These are phyloP conservation scores for Auricularia auricula-judae DNA, from an alignment of 768 basidiomycete genomes.

Conservation along the genomic window DNA sequence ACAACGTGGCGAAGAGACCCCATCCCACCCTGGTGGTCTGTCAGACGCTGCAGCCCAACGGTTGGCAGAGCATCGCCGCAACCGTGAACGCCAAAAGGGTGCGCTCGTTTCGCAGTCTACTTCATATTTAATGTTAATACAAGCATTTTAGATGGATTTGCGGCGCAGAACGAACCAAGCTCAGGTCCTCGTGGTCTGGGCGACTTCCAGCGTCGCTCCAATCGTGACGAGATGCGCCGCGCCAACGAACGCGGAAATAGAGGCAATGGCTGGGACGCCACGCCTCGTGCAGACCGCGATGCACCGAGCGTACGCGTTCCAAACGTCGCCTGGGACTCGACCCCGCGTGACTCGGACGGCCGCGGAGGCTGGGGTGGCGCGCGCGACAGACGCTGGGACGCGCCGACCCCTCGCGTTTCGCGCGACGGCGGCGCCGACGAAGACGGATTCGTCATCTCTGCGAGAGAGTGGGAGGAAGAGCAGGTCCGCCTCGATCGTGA, in stretches of 20 bases:
- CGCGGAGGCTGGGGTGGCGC: constrained; percentile 51
- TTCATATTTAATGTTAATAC: background rate
- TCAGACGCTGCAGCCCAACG: constrained; percentile 59
- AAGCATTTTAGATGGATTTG: constrained; percentile 53
- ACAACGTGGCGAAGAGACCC: constrained; percentile 79
- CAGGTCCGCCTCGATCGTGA: constrained; percentile 85
- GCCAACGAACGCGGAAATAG: constrained; percentile 23
- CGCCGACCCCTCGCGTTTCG: constrained; percentile 63
- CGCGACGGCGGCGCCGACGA: constrained; percentile 62
- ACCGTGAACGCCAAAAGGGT: constrained; percentile 63
- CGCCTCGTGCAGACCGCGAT: constrained; percentile 55
- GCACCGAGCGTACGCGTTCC: constrained; percentile 83
- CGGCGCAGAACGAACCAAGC: constrained; percentile 43
- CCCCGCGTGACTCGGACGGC: constrained; percentile 53
- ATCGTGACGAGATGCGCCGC: constrained; percentile 48
- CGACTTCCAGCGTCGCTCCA: constrained; percentile 87
- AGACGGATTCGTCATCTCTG: constrained; percentile 58
- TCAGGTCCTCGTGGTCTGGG: constrained; percentile 61
- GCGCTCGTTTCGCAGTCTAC: background rate
- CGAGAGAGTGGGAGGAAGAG: constrained; percentile 95
- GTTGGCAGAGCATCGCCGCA: constrained; percentile 68
- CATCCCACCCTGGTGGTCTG: constrained; percentile 85
- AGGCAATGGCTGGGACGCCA: constrained; percentile 42
- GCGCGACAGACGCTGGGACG: constrained; percentile 56
- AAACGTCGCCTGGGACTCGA: constrained; percentile 91